Evolutionary conservation across 2,329 filamentous ascomycete species (phyloP).

Genomic region (Basipetospora chlamydospora): DNA sequence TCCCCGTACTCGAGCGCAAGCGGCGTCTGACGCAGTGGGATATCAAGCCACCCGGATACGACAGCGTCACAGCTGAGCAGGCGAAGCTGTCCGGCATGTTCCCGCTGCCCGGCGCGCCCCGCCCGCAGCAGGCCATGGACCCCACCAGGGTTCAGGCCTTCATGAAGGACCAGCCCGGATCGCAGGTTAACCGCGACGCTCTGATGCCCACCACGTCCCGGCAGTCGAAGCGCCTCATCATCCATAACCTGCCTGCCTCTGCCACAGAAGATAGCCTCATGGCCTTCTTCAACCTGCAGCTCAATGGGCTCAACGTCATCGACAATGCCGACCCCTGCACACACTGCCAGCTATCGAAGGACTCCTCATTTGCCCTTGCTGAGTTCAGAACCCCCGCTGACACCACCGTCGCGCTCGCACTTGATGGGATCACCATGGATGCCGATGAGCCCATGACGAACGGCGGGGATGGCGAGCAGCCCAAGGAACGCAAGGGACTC

Average conservation of each 20-base stretch:
- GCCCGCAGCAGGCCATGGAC: conserved; percentile 89
- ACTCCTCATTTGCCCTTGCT: conserved; percentile 67
- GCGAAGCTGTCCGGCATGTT: conserved; percentile 99
- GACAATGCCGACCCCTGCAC: conserved; percentile 73
- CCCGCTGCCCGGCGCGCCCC: conserved; percentile 84
- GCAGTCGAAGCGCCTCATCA: conserved; percentile 82
- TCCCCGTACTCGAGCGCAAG: conserved; percentile 73
- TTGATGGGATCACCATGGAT: conserved; percentile 84
- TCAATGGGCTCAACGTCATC: conserved; percentile 92
- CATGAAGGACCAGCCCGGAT: conserved; percentile 62
- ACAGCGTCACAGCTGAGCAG: conserved; percentile 95
- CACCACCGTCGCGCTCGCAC: conserved; percentile 76
- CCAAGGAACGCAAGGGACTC: conserved; percentile 43
- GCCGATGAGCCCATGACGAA: conserved; percentile 46
- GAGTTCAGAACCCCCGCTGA: conserved; percentile 84
- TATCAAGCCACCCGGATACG: conserved; percentile 95
- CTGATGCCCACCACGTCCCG: conserved; percentile 87
- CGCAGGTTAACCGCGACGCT: conserved; percentile 54
- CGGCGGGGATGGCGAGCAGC: conserved; percentile 21
- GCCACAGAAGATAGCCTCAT: conserved; percentile 63
- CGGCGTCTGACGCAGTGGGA: conserved; percentile 97
- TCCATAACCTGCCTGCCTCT: conserved; percentile 63
- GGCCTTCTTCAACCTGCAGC: conserved; percentile 87
- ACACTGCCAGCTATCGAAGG: conserved; percentile 66
- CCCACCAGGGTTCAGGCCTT: conserved; percentile 87